A percentile compares a stretch with the other conserved stretches of the same genome.
These are phyloP conservation scores for Emericellopsis cladophorae DNA, from an alignment of 2,329 filamentous ascomycete species.

Conservation along the genomic window DNA sequence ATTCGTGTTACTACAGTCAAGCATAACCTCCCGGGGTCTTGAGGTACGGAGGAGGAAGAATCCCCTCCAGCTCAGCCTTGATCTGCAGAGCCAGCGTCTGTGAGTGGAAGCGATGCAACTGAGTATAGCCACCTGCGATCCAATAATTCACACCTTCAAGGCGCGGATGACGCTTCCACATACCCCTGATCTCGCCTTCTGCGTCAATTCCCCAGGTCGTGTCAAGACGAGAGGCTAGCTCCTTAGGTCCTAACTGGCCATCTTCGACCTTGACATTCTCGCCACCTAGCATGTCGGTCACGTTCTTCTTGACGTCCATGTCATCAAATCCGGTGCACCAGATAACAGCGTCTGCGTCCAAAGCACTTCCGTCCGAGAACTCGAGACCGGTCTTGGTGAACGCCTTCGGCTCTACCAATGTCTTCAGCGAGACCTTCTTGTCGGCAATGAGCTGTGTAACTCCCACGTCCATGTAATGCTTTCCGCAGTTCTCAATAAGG, in stretches of 20 bases:
- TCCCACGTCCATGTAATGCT: conserved; percentile 22
- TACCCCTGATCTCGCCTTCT: conserved; percentile 27
- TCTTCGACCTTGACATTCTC: not conserved
- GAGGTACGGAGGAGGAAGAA: conserved; percentile 19
- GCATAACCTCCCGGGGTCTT: not conserved
- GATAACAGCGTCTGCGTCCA: conserved; percentile 18
- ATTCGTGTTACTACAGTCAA: conserved; percentile 14
- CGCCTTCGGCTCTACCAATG: conserved; percentile 11
- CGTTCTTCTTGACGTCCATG: conserved; percentile 12
- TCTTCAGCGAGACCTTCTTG: conserved; percentile 14
- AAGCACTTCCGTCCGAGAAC: conserved; percentile 14
- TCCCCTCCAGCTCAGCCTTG: conserved; percentile 17
- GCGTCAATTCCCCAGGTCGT: conserved; percentile 25
- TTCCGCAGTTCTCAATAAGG: conserved; percentile 16
- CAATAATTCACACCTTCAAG: conserved; percentile 18
- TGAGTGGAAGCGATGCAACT: conserved; percentile 20
- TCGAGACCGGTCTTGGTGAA: conserved; percentile 14
- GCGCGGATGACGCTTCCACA: conserved; percentile 21
- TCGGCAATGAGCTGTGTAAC: conserved; percentile 12
- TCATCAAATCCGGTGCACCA: conserved; percentile 23
- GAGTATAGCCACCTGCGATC: conserved; percentile 18
- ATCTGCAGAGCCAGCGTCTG: conserved; percentile 18
- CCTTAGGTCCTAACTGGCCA: conserved; percentile 5
- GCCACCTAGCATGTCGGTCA: not conserved
- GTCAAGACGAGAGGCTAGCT: conserved; percentile 18